Conservation (phyloP, 2,329 filamentous ascomycete genomes). For the Paraphoma sp. region DNA sequence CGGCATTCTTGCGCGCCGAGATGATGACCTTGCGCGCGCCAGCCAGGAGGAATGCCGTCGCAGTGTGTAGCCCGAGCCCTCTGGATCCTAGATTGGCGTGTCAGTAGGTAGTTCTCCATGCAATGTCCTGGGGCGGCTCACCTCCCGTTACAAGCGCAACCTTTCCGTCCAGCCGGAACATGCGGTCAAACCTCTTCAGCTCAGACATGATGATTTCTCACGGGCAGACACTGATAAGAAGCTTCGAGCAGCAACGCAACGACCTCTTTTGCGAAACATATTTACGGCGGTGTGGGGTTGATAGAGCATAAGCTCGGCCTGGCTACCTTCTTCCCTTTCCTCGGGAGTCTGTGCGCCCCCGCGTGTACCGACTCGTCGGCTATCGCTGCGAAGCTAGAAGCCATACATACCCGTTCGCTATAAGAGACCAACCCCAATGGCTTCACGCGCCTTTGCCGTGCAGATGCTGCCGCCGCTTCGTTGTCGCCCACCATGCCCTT, state of each 20-base stretch:
- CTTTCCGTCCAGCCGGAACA: conserved; percentile 48
- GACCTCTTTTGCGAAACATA: conserved; percentile 12
- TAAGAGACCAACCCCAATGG: conserved; percentile 16
- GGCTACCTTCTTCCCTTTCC: conserved; percentile 30
- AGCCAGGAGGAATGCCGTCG: conserved; percentile 49
- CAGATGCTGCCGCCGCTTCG: not conserved
- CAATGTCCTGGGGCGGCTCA: conserved; percentile 10
- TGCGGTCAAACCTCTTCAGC: conserved; percentile 38
- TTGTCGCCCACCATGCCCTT: conserved; percentile 46
- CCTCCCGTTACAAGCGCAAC: conserved; percentile 47
- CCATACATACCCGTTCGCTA: conserved; percentile 11
- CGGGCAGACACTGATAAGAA: too few species aligned
- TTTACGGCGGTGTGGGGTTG: conserved; percentile 13
- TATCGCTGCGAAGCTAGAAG: conserved; percentile 15
- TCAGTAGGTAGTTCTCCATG: not conserved
- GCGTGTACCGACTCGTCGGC: conserved; percentile 15
- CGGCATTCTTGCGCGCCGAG: conserved; percentile 47
- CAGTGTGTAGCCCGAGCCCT: conserved; percentile 49
- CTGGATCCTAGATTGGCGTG: conserved; percentile 40
- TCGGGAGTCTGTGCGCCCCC: conserved; percentile 31
- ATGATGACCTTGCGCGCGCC: conserved; percentile 50
- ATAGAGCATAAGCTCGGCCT: conserved; percentile 25
- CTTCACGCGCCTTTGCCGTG: not conserved
- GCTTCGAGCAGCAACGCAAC: not conserved
- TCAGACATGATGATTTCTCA: conserved; percentile 34